phyloP scores from a whole-genome alignment of 371 early-diverging fungal species.

The Fennellomyces sp. region DNA sequence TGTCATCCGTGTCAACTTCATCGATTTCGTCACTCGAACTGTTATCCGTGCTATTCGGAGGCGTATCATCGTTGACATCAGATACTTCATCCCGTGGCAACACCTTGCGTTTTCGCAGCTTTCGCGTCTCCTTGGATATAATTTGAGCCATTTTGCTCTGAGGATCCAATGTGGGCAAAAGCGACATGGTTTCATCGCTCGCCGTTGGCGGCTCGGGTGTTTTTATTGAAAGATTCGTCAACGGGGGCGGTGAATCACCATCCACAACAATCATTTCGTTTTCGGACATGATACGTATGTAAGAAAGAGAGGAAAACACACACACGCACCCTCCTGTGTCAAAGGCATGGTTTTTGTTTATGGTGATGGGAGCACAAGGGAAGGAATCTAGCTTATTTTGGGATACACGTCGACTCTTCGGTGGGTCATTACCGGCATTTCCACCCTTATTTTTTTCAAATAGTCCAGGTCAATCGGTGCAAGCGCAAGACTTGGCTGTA shows the following conservation, averaged over 20 bases:
- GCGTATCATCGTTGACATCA: conserved; percentile 4
- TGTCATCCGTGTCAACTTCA: conserved; percentile 21
- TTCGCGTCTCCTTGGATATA: conserved; percentile 9
- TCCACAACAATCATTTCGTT: conserved; percentile 24
- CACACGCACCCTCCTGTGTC: conserved; percentile 1
- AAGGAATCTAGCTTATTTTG: neutral
- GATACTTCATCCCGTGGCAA: conserved; percentile 8
- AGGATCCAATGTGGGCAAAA: neutral
- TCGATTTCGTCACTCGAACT: conserved; percentile 14
- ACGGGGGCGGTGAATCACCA: conserved; percentile 16
- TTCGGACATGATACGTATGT: conserved; percentile 23
- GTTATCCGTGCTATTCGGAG: conserved; percentile 2
- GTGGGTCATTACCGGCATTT: conserved; percentile 80
- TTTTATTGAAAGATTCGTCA: neutral
- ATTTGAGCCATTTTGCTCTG: conserved; percentile 4
- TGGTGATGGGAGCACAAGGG: neutral
- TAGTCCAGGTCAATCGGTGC: conserved; percentile 68
- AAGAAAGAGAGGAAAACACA: neutral
- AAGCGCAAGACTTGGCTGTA: conserved; percentile 53
- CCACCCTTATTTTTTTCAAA: conserved; percentile 60
- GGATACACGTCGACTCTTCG: conserved; percentile 69
- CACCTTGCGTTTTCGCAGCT: conserved; percentile 7
- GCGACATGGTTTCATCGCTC: neutral
- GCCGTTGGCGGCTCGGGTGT: neutral
- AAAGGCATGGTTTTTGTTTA: neutral